phyloP scores from a whole-genome alignment of 2,329 filamentous ascomycete genomes.

The Sclerotinia borealis region DNA sequence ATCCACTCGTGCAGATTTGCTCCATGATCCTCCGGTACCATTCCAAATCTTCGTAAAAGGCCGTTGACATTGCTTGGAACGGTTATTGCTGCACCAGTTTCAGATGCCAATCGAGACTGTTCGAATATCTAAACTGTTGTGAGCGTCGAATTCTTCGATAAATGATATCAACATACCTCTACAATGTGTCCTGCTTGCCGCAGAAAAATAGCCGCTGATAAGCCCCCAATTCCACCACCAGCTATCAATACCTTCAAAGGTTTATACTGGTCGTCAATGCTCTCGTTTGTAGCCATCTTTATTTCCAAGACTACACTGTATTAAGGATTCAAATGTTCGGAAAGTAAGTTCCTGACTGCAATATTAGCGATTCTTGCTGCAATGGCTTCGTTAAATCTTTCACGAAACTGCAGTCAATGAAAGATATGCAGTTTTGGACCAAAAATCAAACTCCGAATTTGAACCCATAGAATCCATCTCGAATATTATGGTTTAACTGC shows the following conservation, averaged over 20 bases:
- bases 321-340: background rate
- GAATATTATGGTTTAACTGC: background rate
- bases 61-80: constrained; percentile 56
- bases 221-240: constrained; percentile 45
- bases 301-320: background rate
- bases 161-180: constrained; percentile 4
- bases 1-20: constrained; percentile 16
- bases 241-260: constrained; percentile 17
- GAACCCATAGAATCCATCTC: too few relatives aligned
- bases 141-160: background rate
- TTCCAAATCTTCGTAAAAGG: constrained; percentile 42
- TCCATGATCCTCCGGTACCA: constrained; percentile 37
- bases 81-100: constrained; percentile 57
- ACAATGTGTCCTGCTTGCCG: constrained; percentile 17
- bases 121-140: constrained; percentile 42
- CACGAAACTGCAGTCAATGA: background rate
- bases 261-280: background rate
- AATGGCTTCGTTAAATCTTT: background rate
- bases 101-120: constrained; percentile 48
- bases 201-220: constrained; percentile 44
- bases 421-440: background rate
- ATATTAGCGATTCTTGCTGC: background rate
- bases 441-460: background rate
- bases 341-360: too few relatives aligned
- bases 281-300: background rate